Evolutionary conservation across 345 rosid genomes (phyloP).

Genomic region (Moricandia arvensis): DNA sequence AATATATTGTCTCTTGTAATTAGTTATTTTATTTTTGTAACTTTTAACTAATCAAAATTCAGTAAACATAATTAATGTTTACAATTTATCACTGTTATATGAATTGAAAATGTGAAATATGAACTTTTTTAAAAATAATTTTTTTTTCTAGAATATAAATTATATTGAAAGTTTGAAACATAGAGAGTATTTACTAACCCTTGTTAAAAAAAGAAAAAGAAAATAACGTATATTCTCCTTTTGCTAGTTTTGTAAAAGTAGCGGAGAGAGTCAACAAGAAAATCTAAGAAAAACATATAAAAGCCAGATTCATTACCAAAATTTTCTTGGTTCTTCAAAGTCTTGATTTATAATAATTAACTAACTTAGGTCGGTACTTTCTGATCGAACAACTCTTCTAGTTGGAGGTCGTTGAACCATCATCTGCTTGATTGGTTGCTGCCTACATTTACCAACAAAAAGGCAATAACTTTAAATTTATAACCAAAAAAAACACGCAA

Average conservation of each 20-base stretch:
- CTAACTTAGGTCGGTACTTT: neutral
- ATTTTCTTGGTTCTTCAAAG: neutral
- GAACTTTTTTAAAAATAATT: too few species aligned
- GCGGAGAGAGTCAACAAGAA: neutral
- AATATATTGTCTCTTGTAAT: too few species aligned
- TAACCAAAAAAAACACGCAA: neutral
- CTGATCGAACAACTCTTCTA: neutral
- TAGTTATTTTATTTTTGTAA: too few species aligned
- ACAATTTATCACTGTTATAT: too few species aligned
- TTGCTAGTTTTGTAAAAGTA: neutral
- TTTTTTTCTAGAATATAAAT: too few species aligned
- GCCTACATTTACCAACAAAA: slow-evolving; percentile 20
- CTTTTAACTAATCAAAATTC: too few species aligned
- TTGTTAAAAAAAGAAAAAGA: neutral
- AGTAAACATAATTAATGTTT: too few species aligned
- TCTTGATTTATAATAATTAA: neutral
- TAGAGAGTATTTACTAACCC: neutral
- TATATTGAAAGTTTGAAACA: too few species aligned
- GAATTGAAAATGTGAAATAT: too few species aligned
- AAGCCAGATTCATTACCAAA: neutral
- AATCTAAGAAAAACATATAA: neutral
- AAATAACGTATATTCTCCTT: neutral
- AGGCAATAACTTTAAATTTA: neutral
- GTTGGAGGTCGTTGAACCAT: slow-evolving; percentile 14
- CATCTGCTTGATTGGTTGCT: slow-evolving; percentile 17